Percentiles rank a stretch among this genome's conserved stretches.
Evolutionary conservation across 306 rosid genomes (phyloP).

Genomic region (Acmispon strigosus): DNA sequence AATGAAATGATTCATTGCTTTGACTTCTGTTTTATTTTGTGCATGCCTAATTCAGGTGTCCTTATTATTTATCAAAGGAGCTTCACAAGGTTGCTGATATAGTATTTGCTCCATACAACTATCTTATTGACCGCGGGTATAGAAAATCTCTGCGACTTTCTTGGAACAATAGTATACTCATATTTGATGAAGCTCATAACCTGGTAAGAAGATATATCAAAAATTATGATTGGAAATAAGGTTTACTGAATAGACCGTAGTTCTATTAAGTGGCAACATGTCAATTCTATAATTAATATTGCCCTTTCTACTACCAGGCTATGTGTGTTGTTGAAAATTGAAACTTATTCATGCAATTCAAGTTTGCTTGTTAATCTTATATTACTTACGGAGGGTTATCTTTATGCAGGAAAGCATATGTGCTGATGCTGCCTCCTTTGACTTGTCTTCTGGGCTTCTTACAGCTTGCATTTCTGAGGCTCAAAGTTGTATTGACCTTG

Average conservation of each 20-base stretch:
- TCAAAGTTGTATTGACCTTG: constrained; percentile 62
- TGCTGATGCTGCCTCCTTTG: constrained; percentile 97
- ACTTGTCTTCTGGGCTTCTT: constrained; percentile 86
- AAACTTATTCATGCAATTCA: constrained; percentile 9
- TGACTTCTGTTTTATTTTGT: constrained; percentile 19
- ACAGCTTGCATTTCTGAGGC: constrained; percentile 84
- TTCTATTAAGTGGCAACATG: not conserved
- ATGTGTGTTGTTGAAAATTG: constrained; percentile 17
- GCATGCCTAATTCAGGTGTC: constrained; percentile 59
- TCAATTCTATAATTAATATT: not conserved
- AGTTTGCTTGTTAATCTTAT: constrained; percentile 3
- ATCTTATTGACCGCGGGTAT: constrained; percentile 71
- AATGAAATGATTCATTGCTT: constrained; percentile 18
- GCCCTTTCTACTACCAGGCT: constrained; percentile 1
- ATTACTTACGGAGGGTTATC: constrained; percentile 12
- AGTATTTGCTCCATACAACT: constrained; percentile 87
- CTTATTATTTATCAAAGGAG: constrained; percentile 83
- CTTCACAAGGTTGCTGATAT: constrained; percentile 79
- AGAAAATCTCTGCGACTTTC: constrained; percentile 48
- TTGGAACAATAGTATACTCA: constrained; percentile 75
- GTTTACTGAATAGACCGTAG: constrained; percentile 15
- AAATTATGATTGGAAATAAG: constrained; percentile 12
- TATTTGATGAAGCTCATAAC: constrained; percentile 99
- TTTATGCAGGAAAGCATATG: constrained; percentile 85
- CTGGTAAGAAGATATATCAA: constrained; percentile 43